Percentiles rank a stretch among this genome's conserved stretches.
These are phyloP conservation scores for Xylaria bambusicola DNA, from an alignment of 495 filamentous ascomycete genomes.

Conservation along the genomic window DNA sequence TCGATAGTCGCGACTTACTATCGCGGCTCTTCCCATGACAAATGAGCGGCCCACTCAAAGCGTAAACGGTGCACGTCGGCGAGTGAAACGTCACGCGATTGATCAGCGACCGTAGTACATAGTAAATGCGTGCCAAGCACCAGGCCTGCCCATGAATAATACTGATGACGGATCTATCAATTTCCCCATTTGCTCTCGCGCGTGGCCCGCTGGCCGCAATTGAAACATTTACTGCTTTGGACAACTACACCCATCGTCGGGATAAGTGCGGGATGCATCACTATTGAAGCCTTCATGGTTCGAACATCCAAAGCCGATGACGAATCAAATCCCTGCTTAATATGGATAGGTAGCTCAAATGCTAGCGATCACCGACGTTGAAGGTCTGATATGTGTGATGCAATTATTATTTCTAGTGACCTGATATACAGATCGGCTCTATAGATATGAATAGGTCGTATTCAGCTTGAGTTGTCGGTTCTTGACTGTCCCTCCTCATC, in stretches of 20 bases:
- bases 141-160: not conserved
- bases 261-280: not conserved
- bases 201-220: not conserved
- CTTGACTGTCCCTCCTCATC: too few species aligned
- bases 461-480: too few species aligned
- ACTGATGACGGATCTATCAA: not conserved
- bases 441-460: too few species aligned
- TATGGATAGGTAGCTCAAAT: too few species aligned
- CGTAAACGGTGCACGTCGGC: not conserved
- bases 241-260: not conserved
- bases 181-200: not conserved
- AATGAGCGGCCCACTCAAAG: slow-evolving; percentile 3
- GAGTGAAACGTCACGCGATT: slow-evolving; percentile 5
- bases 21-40: not conserved
- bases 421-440: too few species aligned
- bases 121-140: slow-evolving; percentile 10
- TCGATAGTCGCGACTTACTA: not conserved
- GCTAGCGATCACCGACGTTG: too few species aligned
- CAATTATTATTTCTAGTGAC: too few species aligned
- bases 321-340: too few species aligned
- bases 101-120: slow-evolving; percentile 6
- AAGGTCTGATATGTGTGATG: too few species aligned
- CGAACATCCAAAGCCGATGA: too few species aligned
- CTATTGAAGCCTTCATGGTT: too few species aligned
- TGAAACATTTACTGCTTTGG: slow-evolving; percentile 8